phyloP scores from a whole-genome alignment of 139 green algal genomes.

The Coelastrella sp. region DNA sequence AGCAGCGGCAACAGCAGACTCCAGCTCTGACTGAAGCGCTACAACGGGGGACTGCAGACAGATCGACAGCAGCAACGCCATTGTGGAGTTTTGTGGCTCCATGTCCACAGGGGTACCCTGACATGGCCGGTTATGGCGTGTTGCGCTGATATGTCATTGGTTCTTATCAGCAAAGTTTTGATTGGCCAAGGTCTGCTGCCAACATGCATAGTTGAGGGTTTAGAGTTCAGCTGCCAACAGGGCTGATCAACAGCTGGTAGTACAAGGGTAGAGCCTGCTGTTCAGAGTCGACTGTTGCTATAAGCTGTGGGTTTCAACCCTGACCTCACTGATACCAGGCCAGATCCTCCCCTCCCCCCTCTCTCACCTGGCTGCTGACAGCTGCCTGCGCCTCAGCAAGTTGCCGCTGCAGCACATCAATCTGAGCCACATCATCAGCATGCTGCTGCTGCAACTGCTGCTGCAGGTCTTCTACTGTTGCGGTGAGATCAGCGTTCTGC shows the following conservation, averaged over 20 bases:
- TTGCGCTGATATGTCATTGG: background rate
- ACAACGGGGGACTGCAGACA: background rate
- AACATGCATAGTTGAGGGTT: too few species aligned
- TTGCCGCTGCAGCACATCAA: background rate
- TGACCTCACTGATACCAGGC: too few species aligned
- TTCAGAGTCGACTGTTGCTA: too few species aligned
- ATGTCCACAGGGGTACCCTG: background rate
- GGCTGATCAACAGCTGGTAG: too few species aligned
- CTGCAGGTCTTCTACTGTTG: background rate
- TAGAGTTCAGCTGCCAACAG: too few species aligned
- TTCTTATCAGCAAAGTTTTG: too few species aligned
- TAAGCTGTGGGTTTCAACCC: too few species aligned
- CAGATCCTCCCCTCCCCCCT: too few species aligned
- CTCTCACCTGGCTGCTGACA: too few species aligned
- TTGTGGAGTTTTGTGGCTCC: background rate
- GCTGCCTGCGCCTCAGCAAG: background rate
- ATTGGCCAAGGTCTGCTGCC: too few species aligned
- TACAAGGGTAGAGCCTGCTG: too few species aligned
- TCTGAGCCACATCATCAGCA: background rate
- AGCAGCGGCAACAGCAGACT: conserved; percentile 23
- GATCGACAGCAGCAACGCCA: background rate
- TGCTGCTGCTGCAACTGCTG: background rate
- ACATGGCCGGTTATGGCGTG: background rate
- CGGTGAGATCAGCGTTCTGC: background rate
- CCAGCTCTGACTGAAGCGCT: background rate